Conservation (phyloP, 2,329 filamentous ascomycete genomes). For the Chrysosporium keratinophilum region DNA sequence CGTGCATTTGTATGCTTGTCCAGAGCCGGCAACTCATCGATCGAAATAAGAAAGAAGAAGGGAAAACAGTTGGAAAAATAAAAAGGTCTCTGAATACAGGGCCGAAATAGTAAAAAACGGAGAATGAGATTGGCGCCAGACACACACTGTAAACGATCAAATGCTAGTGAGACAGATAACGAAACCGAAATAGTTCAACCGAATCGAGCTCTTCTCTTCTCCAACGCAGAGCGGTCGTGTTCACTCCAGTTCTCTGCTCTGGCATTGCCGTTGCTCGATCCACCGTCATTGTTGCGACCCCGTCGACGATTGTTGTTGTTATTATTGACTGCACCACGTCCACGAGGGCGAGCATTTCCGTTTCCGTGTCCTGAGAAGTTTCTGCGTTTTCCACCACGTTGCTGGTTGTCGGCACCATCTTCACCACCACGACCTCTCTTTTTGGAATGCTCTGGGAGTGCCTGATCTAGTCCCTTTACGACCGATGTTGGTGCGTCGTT, state of each 20-base stretch:
- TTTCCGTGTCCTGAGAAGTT: slow-evolving; percentile 23
- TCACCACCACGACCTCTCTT: slow-evolving; percentile 32
- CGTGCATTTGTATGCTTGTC: too few species aligned
- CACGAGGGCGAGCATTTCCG: not conserved
- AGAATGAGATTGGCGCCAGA: not conserved
- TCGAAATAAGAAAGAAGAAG: too few species aligned
- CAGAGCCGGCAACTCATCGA: too few species aligned
- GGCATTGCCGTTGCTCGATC: slow-evolving; percentile 20
- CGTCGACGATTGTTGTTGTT: slow-evolving; percentile 10
- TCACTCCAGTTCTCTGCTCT: slow-evolving; percentile 23
- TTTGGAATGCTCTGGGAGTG: slow-evolving; percentile 33
- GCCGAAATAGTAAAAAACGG: not conserved
- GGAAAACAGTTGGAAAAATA: too few species aligned
- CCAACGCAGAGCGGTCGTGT: slow-evolving; percentile 35
- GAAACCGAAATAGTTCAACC: slow-evolving; percentile 9
- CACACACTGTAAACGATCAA: not conserved
- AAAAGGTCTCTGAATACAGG: too few species aligned
- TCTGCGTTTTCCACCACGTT: slow-evolving; percentile 35
- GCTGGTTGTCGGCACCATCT: slow-evolving; percentile 27
- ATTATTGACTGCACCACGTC: slow-evolving; percentile 16
- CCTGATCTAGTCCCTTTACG: slow-evolving; percentile 38
- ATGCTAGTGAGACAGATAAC: not conserved
- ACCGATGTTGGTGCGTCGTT: slow-evolving; percentile 20
- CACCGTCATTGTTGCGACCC: slow-evolving; percentile 14
- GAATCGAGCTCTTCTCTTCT: slow-evolving; percentile 42